Conservation (phyloP, 139 green algal genomes). For the Zygnema cylindricum region DNA sequence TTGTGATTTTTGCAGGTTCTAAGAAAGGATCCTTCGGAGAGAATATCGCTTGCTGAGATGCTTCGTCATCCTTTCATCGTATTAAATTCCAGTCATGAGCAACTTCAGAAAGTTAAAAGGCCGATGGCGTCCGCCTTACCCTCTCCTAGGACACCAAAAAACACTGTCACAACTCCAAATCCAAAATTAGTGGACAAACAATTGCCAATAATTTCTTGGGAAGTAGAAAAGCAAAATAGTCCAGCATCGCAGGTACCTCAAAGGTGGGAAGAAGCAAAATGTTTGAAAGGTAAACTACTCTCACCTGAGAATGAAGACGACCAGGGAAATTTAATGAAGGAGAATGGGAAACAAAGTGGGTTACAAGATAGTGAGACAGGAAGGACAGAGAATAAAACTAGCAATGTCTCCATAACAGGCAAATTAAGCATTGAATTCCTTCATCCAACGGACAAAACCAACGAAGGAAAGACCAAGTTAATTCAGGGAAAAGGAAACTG, state of each 20-base stretch:
- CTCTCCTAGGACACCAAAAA: background rate
- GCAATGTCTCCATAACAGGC: background rate
- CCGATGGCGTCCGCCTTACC: background rate
- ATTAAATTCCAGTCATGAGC: background rate
- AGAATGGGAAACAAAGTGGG: background rate
- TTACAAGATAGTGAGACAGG: background rate
- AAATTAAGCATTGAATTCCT: too few species aligned
- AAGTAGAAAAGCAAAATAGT: background rate
- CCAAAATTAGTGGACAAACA: background rate
- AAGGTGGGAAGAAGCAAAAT: background rate
- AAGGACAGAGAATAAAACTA: background rate
- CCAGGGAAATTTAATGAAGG: background rate
- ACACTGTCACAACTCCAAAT: background rate
- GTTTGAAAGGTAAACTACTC: background rate
- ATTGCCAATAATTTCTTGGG: background rate
- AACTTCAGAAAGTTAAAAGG: background rate
- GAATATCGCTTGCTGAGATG: conserved; percentile 5
- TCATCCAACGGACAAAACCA: too few species aligned
- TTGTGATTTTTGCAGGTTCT: background rate
- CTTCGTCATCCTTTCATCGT: conserved; percentile 11
- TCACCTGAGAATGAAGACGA: background rate
- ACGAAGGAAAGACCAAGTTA: too few species aligned
- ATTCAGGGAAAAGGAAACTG: too few species aligned
- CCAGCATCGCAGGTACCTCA: background rate
- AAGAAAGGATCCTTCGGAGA: background rate